Percentiles rank a stretch among this genome's conserved stretches.
phyloP scores from a whole-genome alignment of 768 basidiomycete species.

The Amanita pseudoporphyria region DNA sequence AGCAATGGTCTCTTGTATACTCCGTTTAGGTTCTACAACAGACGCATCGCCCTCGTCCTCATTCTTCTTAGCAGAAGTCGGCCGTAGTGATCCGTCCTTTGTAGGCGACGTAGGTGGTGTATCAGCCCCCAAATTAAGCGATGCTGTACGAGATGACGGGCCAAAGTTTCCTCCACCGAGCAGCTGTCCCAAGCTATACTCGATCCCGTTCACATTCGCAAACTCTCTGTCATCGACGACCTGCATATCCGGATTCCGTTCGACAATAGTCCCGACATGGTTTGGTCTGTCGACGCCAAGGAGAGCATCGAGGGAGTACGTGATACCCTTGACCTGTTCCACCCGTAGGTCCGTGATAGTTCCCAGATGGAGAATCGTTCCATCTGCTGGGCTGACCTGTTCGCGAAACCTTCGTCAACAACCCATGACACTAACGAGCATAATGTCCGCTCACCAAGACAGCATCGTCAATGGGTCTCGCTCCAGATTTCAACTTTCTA shows the following conservation, averaged over 20 bases:
- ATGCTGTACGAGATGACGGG: constrained; percentile 29
- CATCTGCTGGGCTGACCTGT: constrained; percentile 92
- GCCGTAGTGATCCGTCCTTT: background rate
- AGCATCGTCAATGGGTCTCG: constrained; percentile 68
- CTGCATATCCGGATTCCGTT: constrained; percentile 40
- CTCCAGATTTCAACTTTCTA: constrained; percentile 73
- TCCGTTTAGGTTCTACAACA: constrained; percentile 46
- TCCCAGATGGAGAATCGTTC: constrained; percentile 87
- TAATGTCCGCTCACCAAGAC: constrained; percentile 43
- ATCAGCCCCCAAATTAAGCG: constrained; percentile 17
- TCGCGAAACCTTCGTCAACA: constrained; percentile 2
- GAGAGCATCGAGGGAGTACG: constrained; percentile 90
- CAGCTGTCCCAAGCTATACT: constrained; percentile 88
- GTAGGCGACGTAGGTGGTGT: constrained; percentile 20
- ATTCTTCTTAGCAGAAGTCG: constrained; percentile 40
- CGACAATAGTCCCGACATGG: constrained; percentile 30
- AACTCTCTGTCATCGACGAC: constrained; percentile 83
- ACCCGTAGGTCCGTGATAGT: constrained; percentile 69
- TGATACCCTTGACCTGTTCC: constrained; percentile 97
- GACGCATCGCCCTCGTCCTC: constrained; percentile 70
- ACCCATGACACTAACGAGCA: background rate
- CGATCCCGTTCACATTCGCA: constrained; percentile 94
- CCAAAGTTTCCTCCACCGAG: constrained; percentile 31
- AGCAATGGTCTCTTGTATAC: constrained; percentile 44
- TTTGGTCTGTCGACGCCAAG: constrained; percentile 63